Evolutionary conservation across 176 grass and related monocot species (phyloP), one percentile per base, ranked within the genome.

Genomic region (Avena insularis): DNA sequence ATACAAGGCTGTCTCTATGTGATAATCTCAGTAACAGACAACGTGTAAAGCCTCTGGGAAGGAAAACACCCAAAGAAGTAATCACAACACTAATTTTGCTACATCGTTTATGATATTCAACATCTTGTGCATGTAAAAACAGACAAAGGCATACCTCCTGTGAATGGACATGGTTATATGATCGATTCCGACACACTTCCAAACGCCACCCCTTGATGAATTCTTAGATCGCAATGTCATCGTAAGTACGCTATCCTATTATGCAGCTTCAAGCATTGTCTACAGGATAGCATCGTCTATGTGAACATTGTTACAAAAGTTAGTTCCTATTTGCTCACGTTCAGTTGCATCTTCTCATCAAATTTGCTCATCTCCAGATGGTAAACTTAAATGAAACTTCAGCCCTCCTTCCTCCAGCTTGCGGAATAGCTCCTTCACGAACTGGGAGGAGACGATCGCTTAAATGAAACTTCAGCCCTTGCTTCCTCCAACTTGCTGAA

Each of bases 351-450:
- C 53, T 80, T 81, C 36, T 86, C 60, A 81, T 55, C 15, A 87
- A 76, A 77, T 35, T 69, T 73, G 10, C 23, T 63, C 9, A 5
- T 84, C 78, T 75, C 75, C 54, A 54, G 87, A 82, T 1, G 92
- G 87, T 60, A 43, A 43, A 79, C 89, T 75, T 96, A 80, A 88
- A 92, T 70, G 92, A 95, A 88, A 78, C 90, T 82, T 98, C 96
- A 49, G 89, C 89, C 4, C 90, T 63, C 85, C 90, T 92, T 98
- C 92, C 71, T 96, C 96, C 23, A 96, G 53, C 66, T 88, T 94
- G 35, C 80, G 82, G 13, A 94, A 84, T 71, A 96, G 84, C 84
- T 98, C 96, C 71, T 86, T 96, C 93, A 96, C 87, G 80, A 98
- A 98, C 61, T 82, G 69, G 25, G 93, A 95, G 40, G 40, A 43